These are phyloP conservation scores for Aureobasidium uvarum DNA, from an alignment of 2,329 filamentous ascomycete genomes.

Conservation along the genomic window DNA sequence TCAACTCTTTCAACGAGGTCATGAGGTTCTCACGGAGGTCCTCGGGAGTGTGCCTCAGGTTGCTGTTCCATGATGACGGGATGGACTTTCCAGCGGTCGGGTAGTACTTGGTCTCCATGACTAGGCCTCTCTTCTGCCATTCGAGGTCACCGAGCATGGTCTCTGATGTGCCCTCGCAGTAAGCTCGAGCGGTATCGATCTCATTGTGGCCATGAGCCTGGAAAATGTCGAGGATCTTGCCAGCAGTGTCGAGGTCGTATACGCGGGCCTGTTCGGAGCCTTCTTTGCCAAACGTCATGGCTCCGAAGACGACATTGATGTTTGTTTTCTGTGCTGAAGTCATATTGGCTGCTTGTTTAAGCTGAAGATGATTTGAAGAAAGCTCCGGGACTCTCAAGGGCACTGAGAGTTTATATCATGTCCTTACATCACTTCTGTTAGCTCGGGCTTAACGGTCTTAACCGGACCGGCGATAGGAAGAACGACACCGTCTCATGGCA, in stretches of 20 bases:
- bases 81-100: constrained; percentile 29
- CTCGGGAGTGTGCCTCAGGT: constrained; percentile 35
- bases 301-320: constrained; percentile 32
- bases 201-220: constrained; percentile 36
- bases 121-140: constrained; percentile 33
- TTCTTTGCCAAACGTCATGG: constrained; percentile 32
- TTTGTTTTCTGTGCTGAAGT: constrained; percentile 30
- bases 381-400: neutral
- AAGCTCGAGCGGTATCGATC: constrained; percentile 36
- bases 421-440: neutral
- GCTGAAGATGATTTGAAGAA: constrained; percentile 35
- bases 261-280: constrained; percentile 33
- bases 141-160: constrained; percentile 35
- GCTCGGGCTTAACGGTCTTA: constrained; percentile 6
- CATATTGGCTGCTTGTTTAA: constrained; percentile 28
- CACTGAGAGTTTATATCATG: neutral
- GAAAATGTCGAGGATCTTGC: constrained; percentile 34
- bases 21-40: constrained; percentile 40
- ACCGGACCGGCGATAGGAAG: constrained; percentile 1
- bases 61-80: constrained; percentile 30
- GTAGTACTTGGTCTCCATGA: constrained; percentile 36
- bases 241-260: constrained; percentile 30
- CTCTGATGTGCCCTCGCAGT: constrained; percentile 34
- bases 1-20: constrained; percentile 43
- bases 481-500: neutral